Base-by-base conservation (phyloP, 2,329 filamentous ascomycete species). In the Ceratocystis harringtonii region DNA sequence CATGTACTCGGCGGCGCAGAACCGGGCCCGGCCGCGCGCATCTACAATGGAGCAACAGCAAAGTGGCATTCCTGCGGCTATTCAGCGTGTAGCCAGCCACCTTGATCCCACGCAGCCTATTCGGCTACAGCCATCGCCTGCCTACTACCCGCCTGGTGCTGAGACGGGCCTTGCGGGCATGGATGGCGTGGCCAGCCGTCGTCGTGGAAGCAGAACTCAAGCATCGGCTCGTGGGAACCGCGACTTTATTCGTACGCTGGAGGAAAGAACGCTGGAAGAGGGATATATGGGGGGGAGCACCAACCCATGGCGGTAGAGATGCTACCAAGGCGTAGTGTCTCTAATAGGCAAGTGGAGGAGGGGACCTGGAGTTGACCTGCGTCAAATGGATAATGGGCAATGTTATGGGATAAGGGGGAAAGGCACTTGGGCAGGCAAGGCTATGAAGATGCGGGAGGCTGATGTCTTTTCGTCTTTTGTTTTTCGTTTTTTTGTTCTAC, bases 31-130 rank as follows among this genome's bases (percentile, higher is more conserved):
- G 64, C 92, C 96, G 76, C 85, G 94, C 68, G 92, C 94, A 50
- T 94, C 92, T 57, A 99, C 94, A 2, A 95, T 97, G 88, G 94
- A 97, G 72, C 90, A 94, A 73, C 90, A 95, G 71, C 88, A 92
- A 72, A 92, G 88, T 69, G 92, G 92, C 1, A 96, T 99, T 67
- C 94, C 94, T 4, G 87, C 89, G 15, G 87, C 92, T 2, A 90
- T 99, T 67, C 94, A 99, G 75, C 83, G 94, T 70, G 94, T 99
- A 25, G 94, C 94, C 52, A 96, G 91, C 73, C 92, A 97, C 75
- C 82, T 99, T 57, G 94, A 99, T 72, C 94, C 94, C 1, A 97
- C 85, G 71, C 89, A 92, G 68, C 94, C 94, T 0, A 97, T 99
- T 71, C 84, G 94, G 62, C 77, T 97, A 66, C 94, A 99, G 73